These are phyloP conservation scores for Barnettozyma hawaiiensis DNA, from an alignment of 1,139 yeast species.

Conservation along the genomic window DNA sequence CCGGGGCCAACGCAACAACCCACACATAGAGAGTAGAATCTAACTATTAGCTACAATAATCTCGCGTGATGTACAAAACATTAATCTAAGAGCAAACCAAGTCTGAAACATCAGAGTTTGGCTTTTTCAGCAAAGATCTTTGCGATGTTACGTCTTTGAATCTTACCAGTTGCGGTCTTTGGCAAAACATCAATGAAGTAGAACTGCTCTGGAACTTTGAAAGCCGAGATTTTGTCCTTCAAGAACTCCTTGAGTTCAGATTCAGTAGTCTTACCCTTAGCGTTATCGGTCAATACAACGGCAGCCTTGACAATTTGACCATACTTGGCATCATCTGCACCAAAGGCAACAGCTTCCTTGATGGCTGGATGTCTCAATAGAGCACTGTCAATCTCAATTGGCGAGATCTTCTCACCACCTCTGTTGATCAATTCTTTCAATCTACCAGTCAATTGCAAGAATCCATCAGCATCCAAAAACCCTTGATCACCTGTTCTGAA, in stretches of 20 bases:
- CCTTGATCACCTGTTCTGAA: constrained; percentile 77
- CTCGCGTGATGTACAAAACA: too few relatives aligned
- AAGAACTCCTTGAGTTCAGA: constrained; percentile 43
- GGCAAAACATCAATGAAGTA: constrained; percentile 58
- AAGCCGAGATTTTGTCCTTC: constrained; percentile 40
- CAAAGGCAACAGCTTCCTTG: constrained; percentile 63
- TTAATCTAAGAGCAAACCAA: too few relatives aligned
- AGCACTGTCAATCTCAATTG: constrained; percentile 56
- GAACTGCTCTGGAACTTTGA: constrained; percentile 52
- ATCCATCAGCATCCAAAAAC: constrained; percentile 50
- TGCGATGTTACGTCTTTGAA: constrained; percentile 58
- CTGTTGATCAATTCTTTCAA: constrained; percentile 62
- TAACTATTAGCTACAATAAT: too few relatives aligned
- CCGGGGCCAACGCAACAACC: too few relatives aligned
- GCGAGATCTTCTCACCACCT: constrained; percentile 68
- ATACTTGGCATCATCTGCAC: constrained; percentile 55
- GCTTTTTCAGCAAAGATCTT: constrained; percentile 33
- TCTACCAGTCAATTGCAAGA: constrained; percentile 55
- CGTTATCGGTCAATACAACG: constrained; percentile 39
- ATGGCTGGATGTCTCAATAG: constrained; percentile 52
- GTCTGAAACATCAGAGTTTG: constrained; percentile 30
- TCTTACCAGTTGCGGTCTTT: constrained; percentile 68
- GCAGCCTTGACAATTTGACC: constrained; percentile 68
- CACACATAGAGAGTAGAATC: too few relatives aligned
- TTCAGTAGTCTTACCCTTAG: constrained; percentile 31